These are phyloP conservation scores for Neurospora sp. DNA, from an alignment of 495 filamentous ascomycete species.

Conservation along the genomic window DNA sequence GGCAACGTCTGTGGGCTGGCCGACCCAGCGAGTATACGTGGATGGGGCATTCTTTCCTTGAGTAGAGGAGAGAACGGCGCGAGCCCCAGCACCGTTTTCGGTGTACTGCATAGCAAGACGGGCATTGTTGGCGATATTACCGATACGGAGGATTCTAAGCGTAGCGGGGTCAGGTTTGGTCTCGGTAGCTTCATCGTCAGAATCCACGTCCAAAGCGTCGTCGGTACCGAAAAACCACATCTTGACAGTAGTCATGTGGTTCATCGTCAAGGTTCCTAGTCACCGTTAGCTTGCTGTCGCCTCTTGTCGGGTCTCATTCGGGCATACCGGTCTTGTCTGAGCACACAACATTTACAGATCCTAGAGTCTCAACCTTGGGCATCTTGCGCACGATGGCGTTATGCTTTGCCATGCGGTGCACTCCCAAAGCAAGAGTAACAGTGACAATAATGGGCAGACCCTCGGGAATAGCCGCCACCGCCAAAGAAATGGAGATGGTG, in stretches of 20 bases:
- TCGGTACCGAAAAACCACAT: conserved; percentile 82
- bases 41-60: conserved; percentile 47
- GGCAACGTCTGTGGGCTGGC: conserved; percentile 94
- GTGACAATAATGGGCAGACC: conserved; percentile 97
- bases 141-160: conserved; percentile 71
- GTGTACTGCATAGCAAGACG: conserved; percentile 51
- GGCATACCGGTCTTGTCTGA: conserved; percentile 81
- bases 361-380: conserved; percentile 94
- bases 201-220: conserved; percentile 62
- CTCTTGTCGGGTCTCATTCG: background rate
- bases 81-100: conserved; percentile 56
- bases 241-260: conserved; percentile 96
- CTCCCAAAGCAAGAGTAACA: conserved; percentile 87
- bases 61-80: conserved; percentile 69
- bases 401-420: conserved; percentile 86
- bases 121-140: conserved; percentile 94
- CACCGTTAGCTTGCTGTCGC: background rate
- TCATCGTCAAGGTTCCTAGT: conserved; percentile 79
- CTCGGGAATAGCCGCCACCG: conserved; percentile 94
- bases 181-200: conserved; percentile 51
- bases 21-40: conserved; percentile 81
- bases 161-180: conserved; percentile 59
- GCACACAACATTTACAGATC: conserved; percentile 95
- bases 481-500: conserved; percentile 92
- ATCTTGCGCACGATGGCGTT: conserved; percentile 91